Evolutionary conservation across 78 protist species (phyloP).

Genomic region (Pelomyxa schiedti): DNA sequence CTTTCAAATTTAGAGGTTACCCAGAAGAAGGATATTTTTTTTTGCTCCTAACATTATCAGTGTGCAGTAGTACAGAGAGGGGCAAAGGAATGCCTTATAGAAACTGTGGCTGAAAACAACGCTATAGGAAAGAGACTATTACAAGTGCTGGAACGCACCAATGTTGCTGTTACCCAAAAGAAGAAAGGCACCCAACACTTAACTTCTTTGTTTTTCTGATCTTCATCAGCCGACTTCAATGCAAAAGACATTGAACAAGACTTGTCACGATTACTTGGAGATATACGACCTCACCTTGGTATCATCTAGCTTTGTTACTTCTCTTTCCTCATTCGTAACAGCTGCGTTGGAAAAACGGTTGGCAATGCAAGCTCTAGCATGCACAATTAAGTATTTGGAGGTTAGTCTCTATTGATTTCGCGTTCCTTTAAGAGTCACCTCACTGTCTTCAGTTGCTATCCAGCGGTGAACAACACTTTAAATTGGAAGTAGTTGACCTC

Average conservation of each 20-base stretch:
- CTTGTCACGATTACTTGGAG: conserved; percentile 27
- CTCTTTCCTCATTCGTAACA: background rate
- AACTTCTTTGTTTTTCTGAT: too few species aligned
- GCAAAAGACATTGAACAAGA: conserved; percentile 19
- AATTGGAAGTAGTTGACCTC: conserved; percentile 22
- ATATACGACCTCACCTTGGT: background rate
- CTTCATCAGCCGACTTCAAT: background rate
- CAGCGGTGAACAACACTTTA: conserved; percentile 22
- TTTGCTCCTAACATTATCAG: background rate
- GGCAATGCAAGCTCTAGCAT: conserved; percentile 30
- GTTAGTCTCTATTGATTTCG: background rate
- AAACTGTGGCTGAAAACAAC: too few species aligned
- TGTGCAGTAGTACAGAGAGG: conserved; percentile 1
- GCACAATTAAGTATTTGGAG: conserved; percentile 54
- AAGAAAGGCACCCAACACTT: too few species aligned
- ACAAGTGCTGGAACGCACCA: too few species aligned
- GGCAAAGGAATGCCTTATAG: conserved; percentile 5
- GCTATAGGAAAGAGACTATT: too few species aligned
- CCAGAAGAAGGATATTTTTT: background rate
- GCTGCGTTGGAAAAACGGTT: conserved; percentile 10
- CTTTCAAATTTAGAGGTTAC: conserved; percentile 11
- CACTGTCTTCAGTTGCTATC: conserved; percentile 17
- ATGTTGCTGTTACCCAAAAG: conserved; percentile 15
- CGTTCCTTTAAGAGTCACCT: background rate
- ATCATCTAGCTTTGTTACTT: conserved; percentile 3